These are phyloP conservation scores for Asclepias syriaca DNA, from an alignment of 257 asterid genomes.

Conservation along the genomic window DNA sequence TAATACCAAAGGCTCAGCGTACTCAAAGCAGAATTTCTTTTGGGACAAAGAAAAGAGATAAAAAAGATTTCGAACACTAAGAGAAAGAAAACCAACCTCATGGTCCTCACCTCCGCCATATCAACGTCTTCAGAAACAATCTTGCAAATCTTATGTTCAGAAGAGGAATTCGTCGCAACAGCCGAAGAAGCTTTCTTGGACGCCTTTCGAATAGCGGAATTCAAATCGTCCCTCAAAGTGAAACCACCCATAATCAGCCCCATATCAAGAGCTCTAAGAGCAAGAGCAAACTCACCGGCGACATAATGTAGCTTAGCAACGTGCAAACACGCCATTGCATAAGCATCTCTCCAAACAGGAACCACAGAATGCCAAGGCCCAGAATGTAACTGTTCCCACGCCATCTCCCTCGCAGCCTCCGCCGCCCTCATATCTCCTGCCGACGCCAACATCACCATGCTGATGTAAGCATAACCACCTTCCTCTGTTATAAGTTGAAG, in stretches of 20 bases:
- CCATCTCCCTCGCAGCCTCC: constrained; percentile 92
- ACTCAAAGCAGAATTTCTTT: constrained; percentile 2
- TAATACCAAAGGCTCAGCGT: constrained; percentile 9
- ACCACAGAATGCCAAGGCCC: constrained; percentile 97
- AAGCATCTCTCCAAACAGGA: constrained; percentile 95
- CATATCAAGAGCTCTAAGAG: constrained; percentile 72
- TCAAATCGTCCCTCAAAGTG: constrained; percentile 57
- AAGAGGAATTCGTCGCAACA: not conserved
- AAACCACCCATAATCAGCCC: constrained; percentile 93
- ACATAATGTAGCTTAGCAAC: constrained; percentile 57
- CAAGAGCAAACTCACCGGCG: constrained; percentile 44
- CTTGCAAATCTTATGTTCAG: constrained; percentile 6
- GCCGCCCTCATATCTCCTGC: constrained; percentile 79
- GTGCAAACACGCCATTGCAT: constrained; percentile 80
- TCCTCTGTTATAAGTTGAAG: constrained; percentile 55
- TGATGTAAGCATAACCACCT: constrained; percentile 85
- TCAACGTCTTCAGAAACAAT: constrained; percentile 34
- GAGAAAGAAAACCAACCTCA: constrained; percentile 36
- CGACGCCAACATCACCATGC: constrained; percentile 61
- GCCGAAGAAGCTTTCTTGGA: constrained; percentile 17
- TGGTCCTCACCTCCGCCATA: constrained; percentile 79
- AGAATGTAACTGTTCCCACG: constrained; percentile 97
- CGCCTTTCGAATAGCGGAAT: constrained; percentile 30
- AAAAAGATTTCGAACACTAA: constrained; percentile 6
- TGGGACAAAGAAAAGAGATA: not conserved